Base-by-base conservation (phyloP, 2,329 filamentous ascomycete genomes). In the Pseudogymnoascus sp. region DNA sequence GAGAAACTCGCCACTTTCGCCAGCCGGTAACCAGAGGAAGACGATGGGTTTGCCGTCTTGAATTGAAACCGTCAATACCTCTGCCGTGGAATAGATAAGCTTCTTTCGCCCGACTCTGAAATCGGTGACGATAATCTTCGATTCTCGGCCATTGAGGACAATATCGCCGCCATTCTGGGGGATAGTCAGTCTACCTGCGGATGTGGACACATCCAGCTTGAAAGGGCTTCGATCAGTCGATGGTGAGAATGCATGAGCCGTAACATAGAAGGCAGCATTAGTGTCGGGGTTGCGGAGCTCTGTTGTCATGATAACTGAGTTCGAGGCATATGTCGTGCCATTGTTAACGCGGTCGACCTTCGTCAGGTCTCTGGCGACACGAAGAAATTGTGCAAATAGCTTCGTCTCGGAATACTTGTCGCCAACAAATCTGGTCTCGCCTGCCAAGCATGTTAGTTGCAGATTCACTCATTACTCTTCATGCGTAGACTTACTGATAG, bases 361-460 rank as follows among this genome's bases (percentile, higher is more conserved):
- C 0, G 82, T 80, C 47, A 87, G 72, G 62, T 84, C 83, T 21
- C 77, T 76, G 2, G 84, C 84, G 42, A 80, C 78, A 31, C 83
- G 78, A 0, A 83, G 84, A 69, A 87, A 87, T 64, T 86, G 70
- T 1, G 81, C 81, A 28, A 86, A 72, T 21, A 86, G 77, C 70
- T 87, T 87, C 0, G 83, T 86, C 71, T 87, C 84, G 63, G 82
- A 82, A 69, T 82, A 87, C 69, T 87, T 87, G 67, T 77, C 78
- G 47, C 80, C 79, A 18, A 87, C 81, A 8, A 75, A 75, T 11
- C 84, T 66, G 25, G 59, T 69, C 61, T 71, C 70, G 5, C 62
- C 66, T 66, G 14, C 6, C 50, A 56, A 56, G 25, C 25, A 38
- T 7, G 12, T 14, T 31, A 33, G 64, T 61, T 64, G 59, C 31